Evolutionary conservation across 2,329 filamentous ascomycete species (phyloP), one percentile per base, ranked within the genome.

Genomic region (Pseudogymnoascus pannorum): DNA sequence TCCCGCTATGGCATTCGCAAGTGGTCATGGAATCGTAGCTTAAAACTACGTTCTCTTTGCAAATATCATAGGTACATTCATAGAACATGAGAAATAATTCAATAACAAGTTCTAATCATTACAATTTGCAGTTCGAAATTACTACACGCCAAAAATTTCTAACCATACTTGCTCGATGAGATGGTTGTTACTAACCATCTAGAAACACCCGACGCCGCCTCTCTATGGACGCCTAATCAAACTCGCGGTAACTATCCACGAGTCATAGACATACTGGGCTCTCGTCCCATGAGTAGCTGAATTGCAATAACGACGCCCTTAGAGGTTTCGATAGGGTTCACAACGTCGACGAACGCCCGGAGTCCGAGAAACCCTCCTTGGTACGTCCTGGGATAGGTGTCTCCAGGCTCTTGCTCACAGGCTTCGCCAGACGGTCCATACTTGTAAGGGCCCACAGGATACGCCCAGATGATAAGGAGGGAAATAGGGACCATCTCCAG

Each of bases 401-500:
- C 40, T 7, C 18, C 40, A 7, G 40, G 40, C 40, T 44, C 40
- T 14, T 20, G 40, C 40, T 44, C 40, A 12, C 40, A 44, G 12
- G 40, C 40, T 44, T 44, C 40, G 11, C 20, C 40, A 44, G 11
- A 4, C 6, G 40, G 20, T 3, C 40, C 40, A 44, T 44, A 44
- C 40, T 22, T 44, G 42, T 69, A 70, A 14, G 69, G 69, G 8
- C 62, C 62, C 26, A 64, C 61, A 16, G 64, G 58, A 63, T 68
- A 70, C 6, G 69, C 68, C 61, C 64, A 61, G 54, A 68, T 60
- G 51, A 70, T 65, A 59, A 67, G 64, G 20, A 68, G 58, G 7
- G 67, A 64, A 31, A 69, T 63, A 7, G 67, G 68, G 1, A 69
- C 63, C 69, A 69, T 69, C 57, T 70, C 64, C n/a, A 69, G 40